A percentile compares a stretch with the other conserved stretches of the same genome.
phyloP scores from a whole-genome alignment of 2,329 filamentous ascomycete genomes.

The Ilyonectria mors-panacis region DNA sequence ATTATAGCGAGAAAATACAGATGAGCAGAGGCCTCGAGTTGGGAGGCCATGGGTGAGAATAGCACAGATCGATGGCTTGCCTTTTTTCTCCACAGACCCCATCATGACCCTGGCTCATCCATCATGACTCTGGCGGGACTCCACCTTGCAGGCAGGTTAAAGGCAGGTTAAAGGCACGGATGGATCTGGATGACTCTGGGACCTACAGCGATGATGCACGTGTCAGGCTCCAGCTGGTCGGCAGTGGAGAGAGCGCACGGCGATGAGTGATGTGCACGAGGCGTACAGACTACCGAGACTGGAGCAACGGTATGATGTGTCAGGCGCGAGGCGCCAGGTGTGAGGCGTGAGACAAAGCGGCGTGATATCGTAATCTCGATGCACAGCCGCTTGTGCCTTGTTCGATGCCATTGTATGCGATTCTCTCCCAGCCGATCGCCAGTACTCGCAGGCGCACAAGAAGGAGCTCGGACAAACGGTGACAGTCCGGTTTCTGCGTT shows the following conservation, averaged over 20 bases:
- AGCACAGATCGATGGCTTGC: background rate
- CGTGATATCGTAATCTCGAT: slow-evolving; percentile 26
- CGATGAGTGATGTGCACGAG: slow-evolving; percentile 31
- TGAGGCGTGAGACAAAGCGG: slow-evolving; percentile 5
- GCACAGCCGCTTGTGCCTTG: slow-evolving; percentile 23
- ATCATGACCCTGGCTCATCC: slow-evolving; percentile 2
- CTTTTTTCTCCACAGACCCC: background rate
- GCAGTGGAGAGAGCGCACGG: slow-evolving; percentile 22
- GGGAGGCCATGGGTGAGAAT: background rate
- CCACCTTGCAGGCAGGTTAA: background rate
- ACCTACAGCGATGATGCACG: slow-evolving; percentile 49
- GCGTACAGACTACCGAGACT: slow-evolving; percentile 15
- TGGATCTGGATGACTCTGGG: slow-evolving; percentile 27
- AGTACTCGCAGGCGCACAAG: slow-evolving; percentile 6
- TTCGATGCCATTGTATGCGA: slow-evolving; percentile 23
- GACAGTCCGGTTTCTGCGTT: slow-evolving; percentile 17
- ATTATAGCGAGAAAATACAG: background rate
- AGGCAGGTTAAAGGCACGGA: background rate
- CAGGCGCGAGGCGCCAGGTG: background rate
- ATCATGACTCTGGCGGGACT: background rate
- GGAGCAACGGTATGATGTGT: background rate
- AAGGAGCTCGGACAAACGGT: slow-evolving; percentile 4
- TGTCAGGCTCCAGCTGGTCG: slow-evolving; percentile 51
- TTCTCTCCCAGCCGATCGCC: slow-evolving; percentile 12
- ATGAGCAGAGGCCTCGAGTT: background rate